Base-by-base conservation (phyloP, 495 filamentous ascomycete genomes). In the Apodospora peruviana region DNA sequence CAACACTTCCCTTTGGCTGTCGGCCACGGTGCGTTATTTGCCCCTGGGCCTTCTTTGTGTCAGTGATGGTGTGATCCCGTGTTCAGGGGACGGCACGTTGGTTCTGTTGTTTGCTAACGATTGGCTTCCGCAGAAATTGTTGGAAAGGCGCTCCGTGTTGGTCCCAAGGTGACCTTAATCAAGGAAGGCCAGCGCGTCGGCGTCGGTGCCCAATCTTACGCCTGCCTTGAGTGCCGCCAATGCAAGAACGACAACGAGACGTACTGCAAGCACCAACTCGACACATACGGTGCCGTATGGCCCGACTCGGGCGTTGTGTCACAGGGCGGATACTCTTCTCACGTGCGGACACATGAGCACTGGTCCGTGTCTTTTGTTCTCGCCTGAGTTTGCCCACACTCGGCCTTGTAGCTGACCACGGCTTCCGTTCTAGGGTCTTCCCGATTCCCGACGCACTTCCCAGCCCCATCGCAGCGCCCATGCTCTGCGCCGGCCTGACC, bases 401-500 rank as follows among this genome's bases (percentile, higher is more conserved):
- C 22, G 9, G 20, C 10, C n/a, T 2, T 21, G 12, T 34, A 2
- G 12, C 43, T 1, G 32, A 41, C 14, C 19, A 40, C 10, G 36
- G 41, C 36, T 11, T 20, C 47, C 50, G n/a, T 50, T 21, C 21
- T 37, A 74, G 69, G 68, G 76, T 79, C 20, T 91, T 91, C 71
- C 83, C 82, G 20, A 91, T 96, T 50, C 90, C 91, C 16, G 84
- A 87, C 16, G 76, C 72, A 4, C 78, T 95, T 37, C 66, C 81
- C 18, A 82, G 72, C 55, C 74, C 74, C 36, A 60, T 81, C 24
- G 88, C 84, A 1, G 90, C 90, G 12, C 90, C 88, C 1, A 94
- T 95, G 88, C 75, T 95, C 58, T 95, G 90, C 63, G 90, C 88
- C 27, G 90, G 90, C 38, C 67, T 94, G 24, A 95, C 91, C 1